Conservation (phyloP, 345 rosid genomes). For the Populus pruinosa region DNA sequence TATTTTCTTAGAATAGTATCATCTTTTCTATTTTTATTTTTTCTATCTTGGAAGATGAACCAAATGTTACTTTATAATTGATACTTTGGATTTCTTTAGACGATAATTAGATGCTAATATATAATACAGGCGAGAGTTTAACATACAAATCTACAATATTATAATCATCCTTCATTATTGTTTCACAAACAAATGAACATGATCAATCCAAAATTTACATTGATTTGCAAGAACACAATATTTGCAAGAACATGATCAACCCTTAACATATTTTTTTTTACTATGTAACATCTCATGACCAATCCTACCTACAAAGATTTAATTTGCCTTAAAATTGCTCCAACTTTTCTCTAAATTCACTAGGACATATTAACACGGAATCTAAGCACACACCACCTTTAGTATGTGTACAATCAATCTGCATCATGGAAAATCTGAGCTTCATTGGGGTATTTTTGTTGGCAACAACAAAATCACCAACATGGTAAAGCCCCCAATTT, state of each 20-base stretch:
- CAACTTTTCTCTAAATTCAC: conserved; percentile 8
- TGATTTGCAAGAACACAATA: background rate
- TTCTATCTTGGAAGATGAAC: too few relatives aligned
- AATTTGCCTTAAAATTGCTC: background rate
- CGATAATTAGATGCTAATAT: too few relatives aligned
- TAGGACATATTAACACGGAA: conserved; percentile 26
- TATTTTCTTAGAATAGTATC: too few relatives aligned
- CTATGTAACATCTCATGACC: background rate
- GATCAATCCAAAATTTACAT: background rate
- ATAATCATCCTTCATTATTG: background rate
- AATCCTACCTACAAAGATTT: background rate
- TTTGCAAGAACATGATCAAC: background rate
- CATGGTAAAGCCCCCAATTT: conserved; percentile 32
- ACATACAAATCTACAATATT: background rate
- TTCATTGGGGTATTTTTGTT: background rate
- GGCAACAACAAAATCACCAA: conserved; percentile 29
- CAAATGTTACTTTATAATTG: too few relatives aligned
- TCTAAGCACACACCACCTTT: conserved; percentile 40
- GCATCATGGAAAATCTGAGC: conserved; percentile 38
- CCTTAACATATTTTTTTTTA: background rate
- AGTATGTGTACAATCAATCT: conserved; percentile 42
- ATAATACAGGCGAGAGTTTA: background rate
- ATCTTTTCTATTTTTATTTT: too few relatives aligned
- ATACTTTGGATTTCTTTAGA: too few relatives aligned
- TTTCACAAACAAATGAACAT: background rate